Evolutionary conservation across 225 moss, liverwort and hornwort genomes (phyloP).

Genomic region (Sphagnum tenellum): DNA sequence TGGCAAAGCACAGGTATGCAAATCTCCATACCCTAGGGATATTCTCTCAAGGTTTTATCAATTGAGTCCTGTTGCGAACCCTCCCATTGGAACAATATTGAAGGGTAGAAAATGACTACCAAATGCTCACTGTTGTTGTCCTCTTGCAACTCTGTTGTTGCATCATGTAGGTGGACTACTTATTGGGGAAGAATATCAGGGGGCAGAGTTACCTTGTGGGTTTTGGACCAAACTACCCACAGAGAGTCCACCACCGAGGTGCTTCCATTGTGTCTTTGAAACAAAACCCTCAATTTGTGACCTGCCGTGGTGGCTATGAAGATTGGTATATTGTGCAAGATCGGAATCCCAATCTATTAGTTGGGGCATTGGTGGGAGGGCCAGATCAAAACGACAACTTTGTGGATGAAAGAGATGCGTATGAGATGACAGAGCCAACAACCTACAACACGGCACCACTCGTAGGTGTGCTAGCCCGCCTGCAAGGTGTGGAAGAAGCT

Average conservation of each 20-base stretch:
- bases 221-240: conserved; percentile 40
- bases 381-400: conserved; percentile 69
- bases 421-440: conserved; percentile 45
- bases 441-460: conserved; percentile 65
- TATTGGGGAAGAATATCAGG: conserved; percentile 53
- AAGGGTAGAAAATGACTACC: too few species aligned
- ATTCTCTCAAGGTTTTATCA: too few species aligned
- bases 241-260: conserved; percentile 68
- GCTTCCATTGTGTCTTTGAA: conserved; percentile 41
- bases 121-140: too few species aligned
- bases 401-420: conserved; percentile 53
- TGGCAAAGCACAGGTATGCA: conserved; percentile 28
- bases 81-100: too few species aligned
- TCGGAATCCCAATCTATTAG: conserved; percentile 47
- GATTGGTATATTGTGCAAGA: conserved; percentile 30
- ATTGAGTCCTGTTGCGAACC: too few species aligned
- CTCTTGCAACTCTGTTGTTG: too few species aligned
- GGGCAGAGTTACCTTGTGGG: conserved; percentile 71
- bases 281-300: conserved; percentile 8
- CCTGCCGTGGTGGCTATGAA: conserved; percentile 45
- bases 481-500: conserved; percentile 3
- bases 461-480: conserved; percentile 54
- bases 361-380: conserved; percentile 67
- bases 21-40: too few species aligned
- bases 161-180: conserved; percentile 47